Percentiles rank a stretch among this genome's conserved stretches.
Evolutionary conservation across 352 stramenopile genomes (phyloP).

Genomic region (Lagenidium giganteum): DNA sequence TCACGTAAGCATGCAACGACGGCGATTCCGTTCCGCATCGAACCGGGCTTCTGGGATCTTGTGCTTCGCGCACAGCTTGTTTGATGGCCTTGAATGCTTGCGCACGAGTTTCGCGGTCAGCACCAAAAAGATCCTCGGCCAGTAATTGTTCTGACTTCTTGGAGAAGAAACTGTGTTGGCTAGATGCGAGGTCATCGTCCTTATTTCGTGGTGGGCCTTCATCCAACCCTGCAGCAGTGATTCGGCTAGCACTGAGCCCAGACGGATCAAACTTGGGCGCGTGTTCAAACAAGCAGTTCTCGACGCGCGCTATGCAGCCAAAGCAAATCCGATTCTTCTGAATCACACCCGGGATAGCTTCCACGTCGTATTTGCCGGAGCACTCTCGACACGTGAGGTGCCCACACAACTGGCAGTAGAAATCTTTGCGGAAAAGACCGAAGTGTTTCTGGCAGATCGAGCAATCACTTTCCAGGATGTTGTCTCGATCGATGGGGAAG

Average conservation of each 20-base stretch:
- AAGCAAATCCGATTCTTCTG: constrained; percentile 60
- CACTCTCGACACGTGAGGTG: constrained; percentile 57
- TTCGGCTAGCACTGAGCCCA: constrained; percentile 7
- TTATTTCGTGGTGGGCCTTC: no score
- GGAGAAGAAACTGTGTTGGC: no score
- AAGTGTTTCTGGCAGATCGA: constrained; percentile 46
- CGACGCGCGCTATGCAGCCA: constrained; percentile 46
- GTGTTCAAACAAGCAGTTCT: constrained; percentile 38
- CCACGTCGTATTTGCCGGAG: constrained; percentile 65
- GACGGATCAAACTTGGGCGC: constrained; percentile 18
- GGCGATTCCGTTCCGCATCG: no score
- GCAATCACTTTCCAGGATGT: constrained; percentile 26
- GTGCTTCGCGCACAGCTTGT: no score
- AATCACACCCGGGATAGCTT: constrained; percentile 35
- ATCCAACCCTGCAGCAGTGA: no score
- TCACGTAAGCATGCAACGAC: no score
- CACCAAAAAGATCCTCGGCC: no score
- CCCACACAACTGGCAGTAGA: constrained; percentile 65
- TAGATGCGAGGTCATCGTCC: no score
- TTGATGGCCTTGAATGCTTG: no score
- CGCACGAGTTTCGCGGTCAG: no score
- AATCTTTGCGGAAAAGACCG: constrained; percentile 39
- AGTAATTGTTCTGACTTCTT: no score
- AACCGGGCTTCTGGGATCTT: no score
- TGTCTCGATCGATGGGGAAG: constrained; percentile 21